Conservation (phyloP, 306 rosid species). For the Prunus fruticosa region DNA sequence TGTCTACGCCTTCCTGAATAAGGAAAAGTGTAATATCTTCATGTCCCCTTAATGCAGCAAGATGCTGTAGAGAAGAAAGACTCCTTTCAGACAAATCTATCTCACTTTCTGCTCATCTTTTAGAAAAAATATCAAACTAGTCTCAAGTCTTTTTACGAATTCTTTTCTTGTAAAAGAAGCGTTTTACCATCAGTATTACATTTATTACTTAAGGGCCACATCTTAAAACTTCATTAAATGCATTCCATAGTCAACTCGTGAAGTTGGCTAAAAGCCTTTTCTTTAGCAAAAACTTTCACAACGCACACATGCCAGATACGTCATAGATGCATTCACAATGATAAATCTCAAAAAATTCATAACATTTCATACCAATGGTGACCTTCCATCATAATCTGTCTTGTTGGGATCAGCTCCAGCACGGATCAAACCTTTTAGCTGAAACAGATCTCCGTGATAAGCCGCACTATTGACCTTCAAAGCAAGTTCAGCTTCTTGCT, state of each 20-base stretch:
- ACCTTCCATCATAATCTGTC: conserved; percentile 95
- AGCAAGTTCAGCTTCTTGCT: conserved; percentile 93
- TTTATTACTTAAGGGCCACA: background rate
- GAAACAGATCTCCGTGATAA: conserved; percentile 71
- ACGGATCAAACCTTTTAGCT: conserved; percentile 73
- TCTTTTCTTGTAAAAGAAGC: background rate
- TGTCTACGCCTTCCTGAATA: conserved; percentile 61
- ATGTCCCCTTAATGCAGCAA: conserved; percentile 85
- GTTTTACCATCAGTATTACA: background rate
- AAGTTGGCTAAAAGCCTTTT: background rate
- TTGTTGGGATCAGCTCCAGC: conserved; percentile 94
- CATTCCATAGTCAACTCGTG: background rate
- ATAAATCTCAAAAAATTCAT: conserved; percentile 11
- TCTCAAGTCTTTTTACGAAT: background rate
- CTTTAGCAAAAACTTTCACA: background rate
- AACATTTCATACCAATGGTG: conserved; percentile 72
- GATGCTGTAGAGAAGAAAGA: conserved; percentile 56
- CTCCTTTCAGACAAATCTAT: conserved; percentile 1
- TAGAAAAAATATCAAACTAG: background rate
- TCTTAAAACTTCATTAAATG: background rate
- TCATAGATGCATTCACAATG: background rate
- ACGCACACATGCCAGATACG: background rate
- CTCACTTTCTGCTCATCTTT: background rate
- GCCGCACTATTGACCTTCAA: conserved; percentile 86
- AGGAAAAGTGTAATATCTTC: conserved; percentile 73